Evolutionary conservation across 2,329 filamentous ascomycete genomes (phyloP).

Genomic region (Trichothecium sympodiale): DNA sequence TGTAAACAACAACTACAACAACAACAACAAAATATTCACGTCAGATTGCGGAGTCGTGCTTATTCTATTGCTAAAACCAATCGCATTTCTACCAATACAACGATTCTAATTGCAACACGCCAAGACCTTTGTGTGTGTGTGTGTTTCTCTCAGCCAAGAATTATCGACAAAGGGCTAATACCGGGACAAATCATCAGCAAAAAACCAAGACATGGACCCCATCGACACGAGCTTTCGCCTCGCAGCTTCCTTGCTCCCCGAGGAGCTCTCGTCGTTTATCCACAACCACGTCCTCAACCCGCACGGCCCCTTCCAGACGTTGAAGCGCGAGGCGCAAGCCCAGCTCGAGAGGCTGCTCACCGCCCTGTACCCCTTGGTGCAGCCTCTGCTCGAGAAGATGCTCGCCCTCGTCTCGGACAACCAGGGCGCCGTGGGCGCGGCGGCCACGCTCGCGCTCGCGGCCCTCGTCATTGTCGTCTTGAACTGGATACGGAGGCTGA

Average conservation of each 20-base stretch:
- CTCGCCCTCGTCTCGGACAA: constrained; percentile 21
- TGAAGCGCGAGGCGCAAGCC: constrained; percentile 21
- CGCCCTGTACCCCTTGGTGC: constrained; percentile 27
- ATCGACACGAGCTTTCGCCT: constrained; percentile 23
- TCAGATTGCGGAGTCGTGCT: no score
- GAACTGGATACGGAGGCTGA: constrained; percentile 57
- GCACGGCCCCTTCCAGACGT: constrained; percentile 30
- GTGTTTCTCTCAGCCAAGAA: no score
- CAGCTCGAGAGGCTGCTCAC: constrained; percentile 17
- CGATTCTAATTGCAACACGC: no score
- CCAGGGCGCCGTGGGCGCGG: constrained; percentile 19
- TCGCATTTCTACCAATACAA: no score
- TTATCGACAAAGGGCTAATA: no score
- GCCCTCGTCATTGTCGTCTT: constrained; percentile 55
- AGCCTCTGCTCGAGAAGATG: constrained; percentile 29
- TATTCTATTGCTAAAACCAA: no score
- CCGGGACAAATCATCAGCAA: constrained; percentile 3
- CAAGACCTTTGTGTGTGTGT: no score
- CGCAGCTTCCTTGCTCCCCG: constrained; percentile 25
- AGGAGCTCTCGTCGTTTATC: constrained; percentile 31
- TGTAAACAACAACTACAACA: no score
- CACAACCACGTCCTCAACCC: constrained; percentile 36
- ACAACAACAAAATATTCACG: no score
- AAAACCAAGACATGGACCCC: constrained; percentile 5
- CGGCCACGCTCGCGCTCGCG: constrained; percentile 21